phyloP scores from a whole-genome alignment of 2,329 filamentous ascomycete species.

The Sarocladiaceae sp. region DNA sequence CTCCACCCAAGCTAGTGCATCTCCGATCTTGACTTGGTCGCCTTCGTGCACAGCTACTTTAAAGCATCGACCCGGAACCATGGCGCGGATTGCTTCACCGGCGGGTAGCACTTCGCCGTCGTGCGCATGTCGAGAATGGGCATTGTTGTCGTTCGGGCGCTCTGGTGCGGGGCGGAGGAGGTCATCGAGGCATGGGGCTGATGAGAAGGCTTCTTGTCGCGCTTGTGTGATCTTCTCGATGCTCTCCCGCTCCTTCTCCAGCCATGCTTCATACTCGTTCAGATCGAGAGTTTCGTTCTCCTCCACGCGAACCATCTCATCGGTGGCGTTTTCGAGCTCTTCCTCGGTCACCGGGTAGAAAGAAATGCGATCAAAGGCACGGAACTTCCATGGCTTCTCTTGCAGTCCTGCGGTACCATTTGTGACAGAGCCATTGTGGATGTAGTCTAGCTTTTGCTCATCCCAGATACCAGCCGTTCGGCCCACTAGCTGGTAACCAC shows the following conservation, averaged over 20 bases:
- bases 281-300: conserved; percentile 24
- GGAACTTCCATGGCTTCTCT: conserved; percentile 22
- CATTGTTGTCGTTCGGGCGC: neutral
- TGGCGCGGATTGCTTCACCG: conserved; percentile 23
- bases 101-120: neutral
- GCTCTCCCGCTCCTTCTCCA: conserved; percentile 21
- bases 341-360: conserved; percentile 26
- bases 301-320: conserved; percentile 21
- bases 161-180: conserved; percentile 18
- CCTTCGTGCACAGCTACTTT: conserved; percentile 24
- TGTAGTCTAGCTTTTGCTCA: neutral
- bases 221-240: conserved; percentile 17
- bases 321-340: conserved; percentile 20
- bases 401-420: neutral
- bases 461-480: conserved; percentile 31
- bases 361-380: conserved; percentile 27
- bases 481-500: conserved; percentile 33
- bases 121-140: conserved; percentile 13
- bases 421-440: neutral
- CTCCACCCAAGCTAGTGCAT: conserved; percentile 25
- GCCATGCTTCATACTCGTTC: conserved; percentile 26
- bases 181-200: conserved; percentile 24
- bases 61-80: conserved; percentile 30
- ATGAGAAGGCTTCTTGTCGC: conserved; percentile 22
- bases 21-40: conserved; percentile 21